Conservation (phyloP, 2,329 filamentous ascomycete genomes). For the Scytalidium sp. region DNA sequence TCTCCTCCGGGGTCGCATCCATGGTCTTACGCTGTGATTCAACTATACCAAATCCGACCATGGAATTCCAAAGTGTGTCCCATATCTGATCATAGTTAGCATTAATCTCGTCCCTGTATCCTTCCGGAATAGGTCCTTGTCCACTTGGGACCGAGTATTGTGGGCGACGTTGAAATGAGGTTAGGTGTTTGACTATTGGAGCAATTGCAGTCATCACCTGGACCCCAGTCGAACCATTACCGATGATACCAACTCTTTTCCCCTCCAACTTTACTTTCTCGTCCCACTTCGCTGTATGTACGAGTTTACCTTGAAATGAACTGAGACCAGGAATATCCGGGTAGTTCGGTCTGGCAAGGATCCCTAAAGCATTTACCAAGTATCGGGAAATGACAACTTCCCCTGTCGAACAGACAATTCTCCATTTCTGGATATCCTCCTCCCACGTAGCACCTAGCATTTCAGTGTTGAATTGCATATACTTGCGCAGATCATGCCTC, state of each 20-base stretch:
- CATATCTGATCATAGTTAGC: slow-evolving; percentile 31
- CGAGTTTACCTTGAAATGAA: slow-evolving; percentile 40
- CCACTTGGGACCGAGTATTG: slow-evolving; percentile 33
- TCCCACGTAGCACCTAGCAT: slow-evolving; percentile 53
- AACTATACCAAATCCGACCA: slow-evolving; percentile 30
- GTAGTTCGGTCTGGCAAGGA: slow-evolving; percentile 12
- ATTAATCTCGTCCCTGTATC: slow-evolving; percentile 28
- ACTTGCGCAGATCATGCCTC: slow-evolving; percentile 49
- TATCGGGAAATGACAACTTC: slow-evolving; percentile 7
- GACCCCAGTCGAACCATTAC: slow-evolving; percentile 31
- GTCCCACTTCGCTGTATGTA: slow-evolving; percentile 39
- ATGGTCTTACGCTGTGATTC: slow-evolving; percentile 21
- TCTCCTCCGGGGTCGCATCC: slow-evolving; percentile 20
- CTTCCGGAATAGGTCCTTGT: slow-evolving; percentile 18
- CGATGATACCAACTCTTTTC: slow-evolving; percentile 31
- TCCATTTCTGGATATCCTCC: slow-evolving; percentile 47
- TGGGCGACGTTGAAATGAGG: slow-evolving; percentile 30
- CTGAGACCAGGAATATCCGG: slow-evolving; percentile 40
- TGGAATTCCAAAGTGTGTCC: slow-evolving; percentile 21
- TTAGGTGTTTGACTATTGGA: slow-evolving; percentile 33
- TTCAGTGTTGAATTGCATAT: slow-evolving; percentile 53
- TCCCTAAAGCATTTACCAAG: slow-evolving; percentile 13
- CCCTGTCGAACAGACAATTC: slow-evolving; percentile 34
- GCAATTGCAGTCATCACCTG: slow-evolving; percentile 30
- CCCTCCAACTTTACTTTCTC: slow-evolving; percentile 23